These are phyloP conservation scores for Arthroderma sp. DNA, from an alignment of 2,329 filamentous ascomycete genomes.

Conservation along the genomic window DNA sequence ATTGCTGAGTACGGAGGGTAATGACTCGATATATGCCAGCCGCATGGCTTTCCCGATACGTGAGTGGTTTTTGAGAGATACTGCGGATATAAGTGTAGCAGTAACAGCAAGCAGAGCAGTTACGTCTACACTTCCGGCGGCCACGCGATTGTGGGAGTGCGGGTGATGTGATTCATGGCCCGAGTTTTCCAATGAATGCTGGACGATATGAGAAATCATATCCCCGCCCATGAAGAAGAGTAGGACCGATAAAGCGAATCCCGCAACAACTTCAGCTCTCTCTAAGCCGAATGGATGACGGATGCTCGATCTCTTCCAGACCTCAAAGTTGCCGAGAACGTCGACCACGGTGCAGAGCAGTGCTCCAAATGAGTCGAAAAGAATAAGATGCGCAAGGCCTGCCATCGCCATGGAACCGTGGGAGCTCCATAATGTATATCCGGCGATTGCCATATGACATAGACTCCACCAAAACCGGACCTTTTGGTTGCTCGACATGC, in stretches of 20 bases:
- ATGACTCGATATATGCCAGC: conserved; percentile 64
- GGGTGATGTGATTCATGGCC: conserved; percentile 61
- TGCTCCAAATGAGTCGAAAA: conserved; percentile 89
- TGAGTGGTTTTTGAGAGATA: conserved; percentile 77
- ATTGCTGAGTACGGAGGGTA: conserved; percentile 82
- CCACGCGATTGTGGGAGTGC: conserved; percentile 53
- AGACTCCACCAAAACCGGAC: conserved; percentile 76
- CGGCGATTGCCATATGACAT: conserved; percentile 72
- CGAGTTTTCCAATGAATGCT: conserved; percentile 75
- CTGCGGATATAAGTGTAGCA: conserved; percentile 73
- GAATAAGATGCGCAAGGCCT: conserved; percentile 79
- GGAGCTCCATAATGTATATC: conserved; percentile 73
- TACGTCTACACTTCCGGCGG: conserved; percentile 64
- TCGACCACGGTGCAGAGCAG: conserved; percentile 86
- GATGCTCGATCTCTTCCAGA: conserved; percentile 87
- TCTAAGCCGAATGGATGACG: conserved; percentile 88
- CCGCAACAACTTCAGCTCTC: conserved; percentile 82
- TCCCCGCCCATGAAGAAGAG: conserved; percentile 97
- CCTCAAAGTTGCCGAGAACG: conserved; percentile 90
- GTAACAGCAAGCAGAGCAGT: conserved; percentile 69
- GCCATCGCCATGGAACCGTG: conserved; percentile 82
- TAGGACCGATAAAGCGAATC: conserved; percentile 91
- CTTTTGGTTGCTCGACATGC: conserved; percentile 80
- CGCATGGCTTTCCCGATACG: conserved; percentile 86
- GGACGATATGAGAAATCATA: conserved; percentile 81